Evolutionary conservation across 1,284 basidiomycete genomes (phyloP).

Genomic region (Macrocystidia cucumis): DNA sequence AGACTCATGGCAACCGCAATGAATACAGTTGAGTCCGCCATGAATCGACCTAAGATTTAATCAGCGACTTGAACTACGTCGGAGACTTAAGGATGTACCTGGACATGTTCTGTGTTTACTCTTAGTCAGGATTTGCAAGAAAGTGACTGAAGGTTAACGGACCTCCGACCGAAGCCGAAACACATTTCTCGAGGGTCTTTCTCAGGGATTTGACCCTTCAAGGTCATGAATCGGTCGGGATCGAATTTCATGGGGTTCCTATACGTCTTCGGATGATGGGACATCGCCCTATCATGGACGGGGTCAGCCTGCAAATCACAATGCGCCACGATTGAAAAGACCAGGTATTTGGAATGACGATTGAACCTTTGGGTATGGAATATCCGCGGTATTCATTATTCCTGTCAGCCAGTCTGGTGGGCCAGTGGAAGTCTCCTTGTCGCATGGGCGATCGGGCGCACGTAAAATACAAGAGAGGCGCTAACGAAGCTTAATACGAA

Average conservation of each 20-base stretch:
- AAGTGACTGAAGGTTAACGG: neutral
- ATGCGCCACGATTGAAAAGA: too few species aligned
- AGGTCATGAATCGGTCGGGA: constrained; percentile 9
- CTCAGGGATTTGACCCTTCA: constrained; percentile 4
- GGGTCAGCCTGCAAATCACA: too few species aligned
- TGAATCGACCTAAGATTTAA: constrained; percentile 21
- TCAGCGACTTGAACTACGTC: too few species aligned
- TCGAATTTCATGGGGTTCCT: constrained; percentile 7
- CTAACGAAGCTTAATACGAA: too few species aligned
- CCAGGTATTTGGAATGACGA: constrained; percentile 11
- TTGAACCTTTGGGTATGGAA: constrained; percentile 13
- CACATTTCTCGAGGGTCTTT: constrained; percentile 3
- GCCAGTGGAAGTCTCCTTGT: too few species aligned
- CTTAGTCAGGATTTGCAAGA: neutral
- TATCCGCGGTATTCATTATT: too few species aligned
- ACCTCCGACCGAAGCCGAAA: constrained; percentile 11
- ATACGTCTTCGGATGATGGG: constrained; percentile 8
- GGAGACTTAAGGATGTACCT: too few species aligned
- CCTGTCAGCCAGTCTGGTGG: too few species aligned
- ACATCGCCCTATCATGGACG: constrained; percentile 7
- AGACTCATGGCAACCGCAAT: constrained; percentile 32
- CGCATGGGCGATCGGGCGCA: too few species aligned
- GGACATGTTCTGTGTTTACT: neutral
- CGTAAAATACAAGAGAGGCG: too few species aligned
- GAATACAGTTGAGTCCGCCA: constrained; percentile 38